Conservation (phyloP, 805 yeast genomes). For the Isabelozyma heimii region DNA sequence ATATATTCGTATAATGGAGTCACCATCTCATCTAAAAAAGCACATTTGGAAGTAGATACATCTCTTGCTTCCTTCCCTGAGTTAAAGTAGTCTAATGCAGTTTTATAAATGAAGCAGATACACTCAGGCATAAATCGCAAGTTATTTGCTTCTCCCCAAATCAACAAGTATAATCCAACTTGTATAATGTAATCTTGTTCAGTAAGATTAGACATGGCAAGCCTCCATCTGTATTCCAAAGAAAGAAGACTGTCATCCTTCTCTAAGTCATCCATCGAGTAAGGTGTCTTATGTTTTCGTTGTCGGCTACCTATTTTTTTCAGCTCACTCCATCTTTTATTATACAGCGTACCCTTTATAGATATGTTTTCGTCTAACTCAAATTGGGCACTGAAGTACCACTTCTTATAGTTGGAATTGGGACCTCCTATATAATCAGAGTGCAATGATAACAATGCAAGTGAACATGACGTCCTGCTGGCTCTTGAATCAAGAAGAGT, state of each 20-base stretch:
- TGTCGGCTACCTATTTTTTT: slow-evolving; percentile 39
- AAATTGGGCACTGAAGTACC: slow-evolving; percentile 87
- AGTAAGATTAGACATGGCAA: slow-evolving; percentile 52
- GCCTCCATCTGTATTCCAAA: slow-evolving; percentile 57
- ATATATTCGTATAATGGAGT: slow-evolving; percentile 56
- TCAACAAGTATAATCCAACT: slow-evolving; percentile 57
- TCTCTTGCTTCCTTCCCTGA: slow-evolving; percentile 1
- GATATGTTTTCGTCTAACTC: slow-evolving; percentile 63
- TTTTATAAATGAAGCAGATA: slow-evolving; percentile 31
- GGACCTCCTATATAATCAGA: slow-evolving; percentile 93
- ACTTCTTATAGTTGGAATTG: slow-evolving; percentile 79
- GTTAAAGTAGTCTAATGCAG: slow-evolving; percentile 21
- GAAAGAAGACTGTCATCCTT: slow-evolving; percentile 13
- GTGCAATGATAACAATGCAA: slow-evolving; percentile 75
- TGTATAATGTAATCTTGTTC: slow-evolving; percentile 62
- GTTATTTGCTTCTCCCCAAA: slow-evolving; percentile 81
- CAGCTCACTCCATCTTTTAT: slow-evolving; percentile 38
- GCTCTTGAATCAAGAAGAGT: slow-evolving; percentile 82
- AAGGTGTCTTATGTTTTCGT: slow-evolving; percentile 26
- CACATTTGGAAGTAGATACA: slow-evolving; percentile 6
- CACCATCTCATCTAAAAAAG: slow-evolving; percentile 38
- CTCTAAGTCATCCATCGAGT: slow-evolving; percentile 14
- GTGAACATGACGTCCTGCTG: slow-evolving; percentile 67
- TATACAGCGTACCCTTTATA: slow-evolving; percentile 44
- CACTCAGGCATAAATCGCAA: slow-evolving; percentile 48